Evolutionary conservation across 257 asterid genomes (phyloP), one percentile per base, ranked within the genome.

Genomic region (Vinca minor): DNA sequence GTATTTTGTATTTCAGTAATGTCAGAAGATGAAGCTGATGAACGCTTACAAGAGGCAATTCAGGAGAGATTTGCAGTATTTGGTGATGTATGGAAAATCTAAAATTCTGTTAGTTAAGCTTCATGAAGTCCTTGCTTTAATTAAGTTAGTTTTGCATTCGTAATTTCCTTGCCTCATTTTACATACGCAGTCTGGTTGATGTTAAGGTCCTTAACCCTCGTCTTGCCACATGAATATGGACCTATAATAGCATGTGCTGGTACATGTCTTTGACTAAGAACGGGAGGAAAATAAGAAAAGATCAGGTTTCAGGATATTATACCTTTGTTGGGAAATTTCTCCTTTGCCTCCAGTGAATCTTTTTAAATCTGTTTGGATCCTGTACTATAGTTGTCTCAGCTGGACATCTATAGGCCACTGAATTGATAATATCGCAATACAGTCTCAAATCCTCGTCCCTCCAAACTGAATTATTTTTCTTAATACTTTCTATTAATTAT

Each of bases 1-100:
- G 42, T 31, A 36, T 57, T 56, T 71, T 69, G 59, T 59, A 71
- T 73, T 26, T 15, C 95, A 92, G 98, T 89, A 82, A 83, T 87
- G 60, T 92, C 98, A 21, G 98, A 89, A 76, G 98, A 92, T 74
- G 96, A 93, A 81, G 98, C 97, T 21, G 98, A 93, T 79, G 90
- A 87, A 76, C 95, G 84, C 73, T 79, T 93, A 70, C 98, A 93
- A 78, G 95, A 82, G 76, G 95, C 98, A 50, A 93, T 93, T 73
- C 97, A 87, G 81, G 96, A 93, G 78, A 93, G 86, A 76, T 93
- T 92, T 82, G 87, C 96, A 10, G 94, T 89, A 68, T 81, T 92
- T 74, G 91, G 98, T 85, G 96, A 92, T 75, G 98, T 92, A 87
- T 66, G 81, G 57, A 5, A n/a, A n/a, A n/a, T 67, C 29, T n/a